Evolutionary conservation across 1,284 basidiomycete species (phyloP), one percentile per base, ranked within the genome.

Genomic region (Vanrija humicola): DNA sequence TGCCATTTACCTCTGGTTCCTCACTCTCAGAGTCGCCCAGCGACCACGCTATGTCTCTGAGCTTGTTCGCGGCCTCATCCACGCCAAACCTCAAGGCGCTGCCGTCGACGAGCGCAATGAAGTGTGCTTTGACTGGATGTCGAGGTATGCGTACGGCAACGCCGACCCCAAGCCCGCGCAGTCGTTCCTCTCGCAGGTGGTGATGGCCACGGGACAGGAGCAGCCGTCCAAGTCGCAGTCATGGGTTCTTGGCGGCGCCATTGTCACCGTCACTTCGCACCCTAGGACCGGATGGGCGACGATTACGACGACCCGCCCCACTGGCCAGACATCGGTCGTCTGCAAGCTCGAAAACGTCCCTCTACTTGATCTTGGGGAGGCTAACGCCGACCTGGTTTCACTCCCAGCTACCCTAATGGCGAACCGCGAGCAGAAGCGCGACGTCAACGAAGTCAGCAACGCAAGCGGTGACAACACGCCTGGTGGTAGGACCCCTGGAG

Each of bases 91-190:
- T 59, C 86, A 84, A 21, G 84, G 84, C 49, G 78, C 79, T 5
- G 80, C 84, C 42, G 80, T 96, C 2, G 93, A 98, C 69, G 91
- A 91, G 64, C 87, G 89, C 46, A 92, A 92, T 0, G 91, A 98
- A 73, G 94, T 98, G 21, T 96, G 92, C 72, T 95, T 98, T 69
- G 96, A 99, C 75, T 98, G 95, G 89, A 82, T 99, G 7, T 89
- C 92, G 18, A 83, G 96, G 16, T 97, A 96, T 72, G 89, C 95
- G 0, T 97, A 95, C 69, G 90, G 88, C 21, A 94, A 89, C 64
- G 92, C 92, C 14, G 92, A 97, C 68, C 90, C 95, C 0, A 85
- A 90, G 48, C 92, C 94, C 1, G 85, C 89, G 1, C 82, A 82
- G 42, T 93, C 90, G 1, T 82, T 88, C 59, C 81, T 97, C 56